These are phyloP conservation scores for Magnolia officinalis DNA, from an alignment of 164 flowering plant genomes.

Conservation along the genomic window DNA sequence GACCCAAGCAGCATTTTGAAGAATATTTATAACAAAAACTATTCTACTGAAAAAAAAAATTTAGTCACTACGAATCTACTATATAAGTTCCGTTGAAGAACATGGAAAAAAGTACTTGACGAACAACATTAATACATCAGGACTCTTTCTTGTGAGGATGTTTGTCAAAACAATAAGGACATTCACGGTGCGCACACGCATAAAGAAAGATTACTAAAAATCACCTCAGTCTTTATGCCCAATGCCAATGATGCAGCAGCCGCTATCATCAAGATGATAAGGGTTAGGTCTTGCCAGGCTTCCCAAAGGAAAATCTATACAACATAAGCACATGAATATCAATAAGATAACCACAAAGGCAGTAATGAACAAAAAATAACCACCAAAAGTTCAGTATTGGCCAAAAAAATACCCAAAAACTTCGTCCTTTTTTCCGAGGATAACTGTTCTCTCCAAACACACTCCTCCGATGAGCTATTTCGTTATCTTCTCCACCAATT, in stretches of 20 bases:
- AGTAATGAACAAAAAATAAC: neutral
- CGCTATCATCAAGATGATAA: constrained; percentile 90
- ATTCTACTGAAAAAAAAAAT: neutral
- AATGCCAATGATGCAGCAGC: constrained; percentile 85
- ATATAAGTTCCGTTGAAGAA: neutral
- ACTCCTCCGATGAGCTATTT: constrained; percentile 49
- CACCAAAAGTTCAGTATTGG: neutral
- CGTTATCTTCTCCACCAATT: constrained; percentile 64
- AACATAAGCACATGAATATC: neutral
- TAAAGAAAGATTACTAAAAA: constrained; percentile 8
- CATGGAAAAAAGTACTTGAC: neutral
- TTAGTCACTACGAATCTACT: no score
- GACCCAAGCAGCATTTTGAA: neutral
- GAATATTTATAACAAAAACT: neutral
- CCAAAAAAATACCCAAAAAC: constrained; percentile 59
- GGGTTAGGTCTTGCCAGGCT: constrained; percentile 90
- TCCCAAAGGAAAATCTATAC: constrained; percentile 86
- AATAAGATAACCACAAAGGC: neutral
- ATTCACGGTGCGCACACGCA: no score
- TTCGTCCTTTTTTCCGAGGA: constrained; percentile 82
- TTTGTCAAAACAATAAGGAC: no score
- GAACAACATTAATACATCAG: neutral
- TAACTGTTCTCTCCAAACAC: constrained; percentile 88
- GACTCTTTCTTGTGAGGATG: neutral
- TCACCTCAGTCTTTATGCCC: constrained; percentile 95